phyloP scores from a whole-genome alignment of 1,284 basidiomycete species.

The Peniophora sp. region DNA sequence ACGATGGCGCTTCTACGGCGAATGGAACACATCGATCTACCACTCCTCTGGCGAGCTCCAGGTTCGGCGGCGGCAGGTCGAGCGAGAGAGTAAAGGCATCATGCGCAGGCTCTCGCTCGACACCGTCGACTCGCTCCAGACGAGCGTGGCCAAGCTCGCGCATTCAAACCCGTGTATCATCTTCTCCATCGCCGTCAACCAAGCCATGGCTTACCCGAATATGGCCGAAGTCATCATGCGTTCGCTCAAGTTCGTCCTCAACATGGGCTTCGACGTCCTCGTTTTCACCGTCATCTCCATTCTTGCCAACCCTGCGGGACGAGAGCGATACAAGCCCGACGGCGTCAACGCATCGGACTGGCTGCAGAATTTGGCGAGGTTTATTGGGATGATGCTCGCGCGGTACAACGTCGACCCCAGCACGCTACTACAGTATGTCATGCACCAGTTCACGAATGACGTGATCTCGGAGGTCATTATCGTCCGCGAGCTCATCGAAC shows the following conservation, averaged over 20 bases:
- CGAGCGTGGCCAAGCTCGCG: slow-evolving; percentile 88
- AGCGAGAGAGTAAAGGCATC: slow-evolving; percentile 74
- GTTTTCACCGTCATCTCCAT: slow-evolving; percentile 87
- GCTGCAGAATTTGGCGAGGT: slow-evolving; percentile 91
- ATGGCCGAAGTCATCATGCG: slow-evolving; percentile 87
- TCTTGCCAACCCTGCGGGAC: slow-evolving; percentile 73
- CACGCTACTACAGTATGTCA: slow-evolving; percentile 84
- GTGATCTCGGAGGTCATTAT: slow-evolving; percentile 89
- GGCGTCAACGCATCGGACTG: slow-evolving; percentile 89
- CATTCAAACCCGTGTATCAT: slow-evolving; percentile 93
- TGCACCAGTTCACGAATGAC: slow-evolving; percentile 80
- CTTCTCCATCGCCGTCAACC: slow-evolving; percentile 85
- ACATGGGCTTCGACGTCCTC: slow-evolving; percentile 91
- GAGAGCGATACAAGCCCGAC: slow-evolving; percentile 84
- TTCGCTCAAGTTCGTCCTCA: slow-evolving; percentile 82
- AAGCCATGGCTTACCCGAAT: slow-evolving; percentile 97
- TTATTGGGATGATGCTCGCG: slow-evolving; percentile 88
- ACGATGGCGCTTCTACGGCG: slow-evolving; percentile 90
- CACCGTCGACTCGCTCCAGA: slow-evolving; percentile 74
- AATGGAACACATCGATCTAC: slow-evolving; percentile 80
- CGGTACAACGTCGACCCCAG: slow-evolving; percentile 81
- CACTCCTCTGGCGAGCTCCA: slow-evolving; percentile 68
- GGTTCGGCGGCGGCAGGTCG: slow-evolving; percentile 63
- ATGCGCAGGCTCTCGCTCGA: slow-evolving; percentile 78
- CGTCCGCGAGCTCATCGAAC: slow-evolving; percentile 86